Base-by-base conservation (phyloP, 176 grass and related monocot species). In the Ampelocalamus luodianensis region DNA sequence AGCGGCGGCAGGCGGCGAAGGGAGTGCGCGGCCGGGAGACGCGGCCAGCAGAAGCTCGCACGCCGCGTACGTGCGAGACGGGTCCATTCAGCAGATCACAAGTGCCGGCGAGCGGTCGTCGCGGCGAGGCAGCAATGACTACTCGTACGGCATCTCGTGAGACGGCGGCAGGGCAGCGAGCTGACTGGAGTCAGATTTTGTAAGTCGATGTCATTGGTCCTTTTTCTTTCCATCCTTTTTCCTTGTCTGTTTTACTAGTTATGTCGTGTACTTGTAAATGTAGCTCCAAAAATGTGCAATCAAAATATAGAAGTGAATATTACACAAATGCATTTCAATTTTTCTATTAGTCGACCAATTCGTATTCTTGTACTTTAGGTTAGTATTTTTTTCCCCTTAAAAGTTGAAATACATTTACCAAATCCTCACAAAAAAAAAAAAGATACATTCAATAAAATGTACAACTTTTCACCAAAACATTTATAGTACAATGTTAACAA, bases 71-170 rank as follows among this genome's bases (percentile, higher is more conserved):
- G 89, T 86, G 81, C 70, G 78, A 46, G 82, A 86, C 13, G 29
- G 76, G 24, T 93, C 95, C 13, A 81, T 90, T 2, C 91, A 85
- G 14, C 82, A 91, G 66, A 20, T 38, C 5, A 70, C 74, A 0
- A 87, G 82, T 72, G 72, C 82, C 36, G 87, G 70, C 49, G 90
- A 91, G 84, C 16, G 29, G 17, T 90, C 85, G 54, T 73, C 68
- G 17, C 26, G 92, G 79, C 69, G 68, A 54, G 88, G 75, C 60
- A 82, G 75, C 71, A 54, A 60, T 22, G 43, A 83, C 43, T 62
- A 43, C 68, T 78, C 86, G 54, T 89, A 85, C 70, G 89, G 79
- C 83, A 91, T 94, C 63, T 94, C 89, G 54, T 88, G 85, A 90
- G 43, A 68, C 7, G 50, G 56, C n/a, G n/a, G n/a, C n/a, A n/a